These are phyloP conservation scores for Aspergillus sp. DNA, from an alignment of 2,329 filamentous ascomycete species.

Conservation along the genomic window DNA sequence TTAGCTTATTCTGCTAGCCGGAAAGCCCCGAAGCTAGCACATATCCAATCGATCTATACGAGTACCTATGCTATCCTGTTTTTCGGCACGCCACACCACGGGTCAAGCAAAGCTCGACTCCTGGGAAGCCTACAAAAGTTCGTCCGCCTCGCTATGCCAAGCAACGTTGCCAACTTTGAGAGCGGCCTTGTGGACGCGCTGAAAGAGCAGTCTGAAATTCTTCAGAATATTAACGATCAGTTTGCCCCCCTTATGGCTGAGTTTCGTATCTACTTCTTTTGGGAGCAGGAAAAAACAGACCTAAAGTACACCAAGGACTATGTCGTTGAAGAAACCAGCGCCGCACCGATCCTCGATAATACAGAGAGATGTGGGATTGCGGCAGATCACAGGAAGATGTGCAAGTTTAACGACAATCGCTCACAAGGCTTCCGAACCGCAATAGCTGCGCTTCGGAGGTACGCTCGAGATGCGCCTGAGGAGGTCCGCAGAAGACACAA, in stretches of 20 bases:
- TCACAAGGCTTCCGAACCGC: slow-evolving; percentile 20
- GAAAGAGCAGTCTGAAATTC: slow-evolving; percentile 37
- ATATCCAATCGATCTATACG: slow-evolving; percentile 31
- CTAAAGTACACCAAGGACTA: slow-evolving; percentile 26
- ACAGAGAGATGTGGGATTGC: slow-evolving; percentile 29
- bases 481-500: slow-evolving; percentile 1
- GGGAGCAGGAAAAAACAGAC: slow-evolving; percentile 32
- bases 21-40: slow-evolving; percentile 12
- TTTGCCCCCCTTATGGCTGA: slow-evolving; percentile 31
- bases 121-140: slow-evolving; percentile 16
- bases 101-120: slow-evolving; percentile 26
- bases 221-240: slow-evolving; percentile 33
- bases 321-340: slow-evolving; percentile 23
- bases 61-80: slow-evolving; percentile 32
- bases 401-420: slow-evolving; percentile 18
- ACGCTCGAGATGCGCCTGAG: slow-evolving; percentile 2
- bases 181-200: slow-evolving; percentile 48
- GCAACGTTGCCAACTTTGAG: slow-evolving; percentile 15
- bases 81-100: slow-evolving; percentile 32
- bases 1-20: slow-evolving; percentile 26
- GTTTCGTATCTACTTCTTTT: slow-evolving; percentile 34
- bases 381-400: slow-evolving; percentile 24
- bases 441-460: slow-evolving; percentile 9
- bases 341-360: slow-evolving; percentile 26
- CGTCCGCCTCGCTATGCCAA: slow-evolving; percentile 20